A percentile compares a stretch with the other conserved stretches of the same genome.
Conservation (phyloP, 805 yeast species). For the Teunomyces atbi region DNA sequence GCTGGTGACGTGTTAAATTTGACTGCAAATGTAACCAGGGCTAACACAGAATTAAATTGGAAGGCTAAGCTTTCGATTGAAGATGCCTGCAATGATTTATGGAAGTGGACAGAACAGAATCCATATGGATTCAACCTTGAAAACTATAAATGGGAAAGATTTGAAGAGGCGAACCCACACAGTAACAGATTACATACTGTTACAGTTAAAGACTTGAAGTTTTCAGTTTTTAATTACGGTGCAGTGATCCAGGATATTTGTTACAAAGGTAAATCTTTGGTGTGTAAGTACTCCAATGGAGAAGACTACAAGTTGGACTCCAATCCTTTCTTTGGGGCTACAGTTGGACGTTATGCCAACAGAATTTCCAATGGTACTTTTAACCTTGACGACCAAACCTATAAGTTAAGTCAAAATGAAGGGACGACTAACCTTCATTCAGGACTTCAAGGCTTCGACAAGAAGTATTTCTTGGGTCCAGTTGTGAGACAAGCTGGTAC, state of each 20-base stretch:
- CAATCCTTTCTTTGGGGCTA: slow-evolving; percentile 60
- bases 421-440: slow-evolving; percentile 49
- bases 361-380: slow-evolving; percentile 49
- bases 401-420: slow-evolving; percentile 45
- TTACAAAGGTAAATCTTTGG: slow-evolving; percentile 39
- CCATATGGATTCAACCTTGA: slow-evolving; percentile 56
- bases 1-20: slow-evolving; percentile 75
- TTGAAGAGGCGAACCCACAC: slow-evolving; percentile 19
- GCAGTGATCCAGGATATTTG: slow-evolving; percentile 47
- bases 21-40: slow-evolving; percentile 69
- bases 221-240: slow-evolving; percentile 49
- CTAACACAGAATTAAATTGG: slow-evolving; percentile 68
- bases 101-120: slow-evolving; percentile 74
- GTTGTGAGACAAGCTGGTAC: slow-evolving; percentile 36
- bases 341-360: slow-evolving; percentile 66
- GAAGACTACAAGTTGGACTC: slow-evolving; percentile 26
- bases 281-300: slow-evolving; percentile 37
- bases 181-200: slow-evolving; percentile 38
- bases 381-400: slow-evolving; percentile 37
- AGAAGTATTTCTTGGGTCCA: slow-evolving; percentile 53
- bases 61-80: slow-evolving; percentile 52
- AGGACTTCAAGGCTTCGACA: slow-evolving; percentile 52
- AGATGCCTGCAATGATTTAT: slow-evolving; percentile 67
- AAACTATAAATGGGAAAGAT: slow-evolving; percentile 33
- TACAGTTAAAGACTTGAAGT: slow-evolving; percentile 32